These are phyloP conservation scores for Zasmidium cellare DNA, from an alignment of 2,329 filamentous ascomycete genomes.

Conservation along the genomic window DNA sequence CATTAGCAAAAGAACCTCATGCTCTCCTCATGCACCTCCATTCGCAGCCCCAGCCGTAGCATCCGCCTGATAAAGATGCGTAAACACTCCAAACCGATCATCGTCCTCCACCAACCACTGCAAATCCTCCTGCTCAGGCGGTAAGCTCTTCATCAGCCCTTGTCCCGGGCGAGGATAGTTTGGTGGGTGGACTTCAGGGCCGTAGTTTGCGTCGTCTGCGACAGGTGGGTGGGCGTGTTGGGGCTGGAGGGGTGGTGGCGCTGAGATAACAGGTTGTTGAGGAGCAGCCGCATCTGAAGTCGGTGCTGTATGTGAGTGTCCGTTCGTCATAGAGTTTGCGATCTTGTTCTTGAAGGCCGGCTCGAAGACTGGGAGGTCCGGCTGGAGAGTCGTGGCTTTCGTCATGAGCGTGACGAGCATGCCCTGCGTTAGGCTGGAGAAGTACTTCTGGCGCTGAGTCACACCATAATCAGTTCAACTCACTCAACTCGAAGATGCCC, in stretches of 20 bases:
- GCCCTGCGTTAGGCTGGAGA: slow-evolving; percentile 60
- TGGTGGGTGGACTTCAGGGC: slow-evolving; percentile 51
- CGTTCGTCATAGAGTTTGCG: slow-evolving; percentile 16
- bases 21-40: neutral
- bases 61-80: slow-evolving; percentile 42
- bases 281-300: slow-evolving; percentile 14
- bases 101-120: slow-evolving; percentile 64
- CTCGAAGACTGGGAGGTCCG: slow-evolving; percentile 67
- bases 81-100: slow-evolving; percentile 54
- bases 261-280: slow-evolving; percentile 40
- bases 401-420: slow-evolving; percentile 67
- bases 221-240: neutral
- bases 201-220: slow-evolving; percentile 55
- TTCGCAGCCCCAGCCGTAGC: neutral
- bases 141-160: slow-evolving; percentile 55
- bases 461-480: neutral
- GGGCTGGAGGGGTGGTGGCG: neutral
- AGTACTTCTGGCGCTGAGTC: slow-evolving; percentile 46
- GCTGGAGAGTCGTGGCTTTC: slow-evolving; percentile 60
- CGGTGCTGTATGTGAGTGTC: slow-evolving; percentile 8
- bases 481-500: neutral
- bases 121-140: slow-evolving; percentile 59
- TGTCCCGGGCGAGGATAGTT: slow-evolving; percentile 65
- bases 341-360: slow-evolving; percentile 28
- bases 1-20: neutral